Evolutionary conservation across 345 rosid species (phyloP), one percentile per base, ranked within the genome.

Genomic region (Populus deltoides): DNA sequence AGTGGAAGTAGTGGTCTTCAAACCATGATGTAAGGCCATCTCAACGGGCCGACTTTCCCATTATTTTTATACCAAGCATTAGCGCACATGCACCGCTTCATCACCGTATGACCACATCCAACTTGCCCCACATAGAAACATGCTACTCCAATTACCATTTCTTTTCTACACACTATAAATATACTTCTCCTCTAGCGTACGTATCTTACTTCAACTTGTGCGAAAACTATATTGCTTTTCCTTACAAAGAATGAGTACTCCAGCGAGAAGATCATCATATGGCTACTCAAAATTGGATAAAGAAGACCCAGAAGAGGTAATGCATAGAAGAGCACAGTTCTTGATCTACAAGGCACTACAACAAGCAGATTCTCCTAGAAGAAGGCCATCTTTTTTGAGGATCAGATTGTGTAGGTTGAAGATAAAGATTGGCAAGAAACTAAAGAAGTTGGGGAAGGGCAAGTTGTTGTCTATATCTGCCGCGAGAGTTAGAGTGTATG

Each of bases 291-390:
- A 83, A 87, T 13, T 95, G 66, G 82, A 88, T 36, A 87, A 90
- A 81, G 98, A 95, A 77, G 94, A 89, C 77, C 92, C 90, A 0
- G 90, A 93, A 74, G 98, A 91, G 78, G 13, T 84, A 1, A 67
- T 59, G 24, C 93, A 85, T 67, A 77, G 91, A 69, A 74, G 88
- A 83, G 97, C 98, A 36, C 96, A 88, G 84, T 95, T 93, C 88
- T 86, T 93, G 92, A 90, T 95, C 78, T 89, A 93, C 89, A 93
- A 88, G 79, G 88, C 73, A 20, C 27, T 93, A 39, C 87, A 87
- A 75, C 78, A 77, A 68, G 97, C 91, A 6, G 91, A 90, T 66
- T 47, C 88, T 20, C 47, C 47, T 33, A 79, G 76, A 72, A 81
- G 87, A 83, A 89, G 81, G 18, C 78, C 87, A 16, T 90, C 85